These are phyloP conservation scores for Exophiala alcalophila DNA, from an alignment of 2,329 filamentous ascomycete species.

Conservation along the genomic window DNA sequence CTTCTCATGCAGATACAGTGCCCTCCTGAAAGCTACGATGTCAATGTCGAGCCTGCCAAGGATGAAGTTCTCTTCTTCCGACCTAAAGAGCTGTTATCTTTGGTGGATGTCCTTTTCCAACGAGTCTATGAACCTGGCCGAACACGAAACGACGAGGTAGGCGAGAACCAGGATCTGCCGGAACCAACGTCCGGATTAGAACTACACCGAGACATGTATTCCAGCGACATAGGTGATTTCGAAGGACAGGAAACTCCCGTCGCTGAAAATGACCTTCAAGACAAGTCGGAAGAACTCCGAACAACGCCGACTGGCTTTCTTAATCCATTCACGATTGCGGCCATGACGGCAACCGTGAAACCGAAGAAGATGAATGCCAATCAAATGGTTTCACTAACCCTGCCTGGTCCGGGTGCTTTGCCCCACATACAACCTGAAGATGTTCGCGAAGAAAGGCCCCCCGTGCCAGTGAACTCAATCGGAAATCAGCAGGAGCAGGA, in stretches of 20 bases:
- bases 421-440: no score
- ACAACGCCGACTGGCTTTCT: no score
- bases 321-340: conserved; percentile 41
- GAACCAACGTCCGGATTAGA: no score
- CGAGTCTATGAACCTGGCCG: conserved; percentile 37
- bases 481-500: no score
- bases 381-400: no score
- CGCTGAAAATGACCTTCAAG: no score
- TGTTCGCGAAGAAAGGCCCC: no score
- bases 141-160: no score
- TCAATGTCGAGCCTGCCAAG: conserved; percentile 62
- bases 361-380: conserved; percentile 17
- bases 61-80: conserved; percentile 61
- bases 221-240: conserved; percentile 3
- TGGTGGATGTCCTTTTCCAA: conserved; percentile 47
- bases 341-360: conserved; percentile 30
- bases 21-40: conserved; percentile 55
- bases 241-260: neutral
- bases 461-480: no score
- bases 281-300: no score
- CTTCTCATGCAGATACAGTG: conserved; percentile 55
- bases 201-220: conserved; percentile 5
- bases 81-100: conserved; percentile 40
- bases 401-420: no score
- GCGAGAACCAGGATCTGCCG: no score